Evolutionary conservation across 208 protist species (phyloP).

Genomic region (Lotmaria passim): DNA sequence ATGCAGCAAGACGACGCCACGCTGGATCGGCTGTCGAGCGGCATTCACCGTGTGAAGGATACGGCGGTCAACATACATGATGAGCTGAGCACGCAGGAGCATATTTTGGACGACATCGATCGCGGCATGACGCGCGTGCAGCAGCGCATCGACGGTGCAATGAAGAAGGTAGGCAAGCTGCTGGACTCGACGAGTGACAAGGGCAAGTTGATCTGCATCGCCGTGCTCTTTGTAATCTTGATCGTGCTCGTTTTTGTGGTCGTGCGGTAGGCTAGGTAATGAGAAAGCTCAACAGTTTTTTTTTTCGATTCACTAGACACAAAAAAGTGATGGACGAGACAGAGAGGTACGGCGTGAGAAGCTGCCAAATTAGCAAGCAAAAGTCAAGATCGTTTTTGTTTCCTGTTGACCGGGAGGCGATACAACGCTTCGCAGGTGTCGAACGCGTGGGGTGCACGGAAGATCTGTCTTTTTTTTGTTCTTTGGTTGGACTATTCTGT

Average conservation of each 20-base stretch:
- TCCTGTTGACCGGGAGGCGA: too few relatives aligned
- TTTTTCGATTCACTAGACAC: too few relatives aligned
- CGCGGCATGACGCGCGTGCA: constrained; percentile 75
- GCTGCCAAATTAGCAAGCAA: too few relatives aligned
- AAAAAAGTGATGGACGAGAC: too few relatives aligned
- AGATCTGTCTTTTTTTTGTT: too few relatives aligned
- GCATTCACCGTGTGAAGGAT: constrained; percentile 70
- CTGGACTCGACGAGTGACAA: constrained; percentile 80
- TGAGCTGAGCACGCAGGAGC: constrained; percentile 83
- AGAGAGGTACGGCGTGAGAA: too few relatives aligned
- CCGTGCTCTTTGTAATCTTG: constrained; percentile 72
- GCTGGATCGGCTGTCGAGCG: constrained; percentile 68
- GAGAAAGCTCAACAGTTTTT: too few relatives aligned
- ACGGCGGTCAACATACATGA: constrained; percentile 77
- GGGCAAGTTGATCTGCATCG: constrained; percentile 84
- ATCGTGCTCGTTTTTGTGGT: constrained; percentile 72
- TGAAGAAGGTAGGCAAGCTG: constrained; percentile 78
- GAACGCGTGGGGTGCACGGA: too few relatives aligned
- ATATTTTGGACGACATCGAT: constrained; percentile 81
- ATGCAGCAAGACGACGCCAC: constrained; percentile 75
- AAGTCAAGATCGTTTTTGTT: too few relatives aligned
- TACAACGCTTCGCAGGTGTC: too few relatives aligned
- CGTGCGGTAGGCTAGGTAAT: constrained; percentile 30
- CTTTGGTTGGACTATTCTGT: too few relatives aligned
- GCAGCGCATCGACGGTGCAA: constrained; percentile 65